Conservation (phyloP, 176 grass and related monocot species). For the Oryza nivara region DNA sequence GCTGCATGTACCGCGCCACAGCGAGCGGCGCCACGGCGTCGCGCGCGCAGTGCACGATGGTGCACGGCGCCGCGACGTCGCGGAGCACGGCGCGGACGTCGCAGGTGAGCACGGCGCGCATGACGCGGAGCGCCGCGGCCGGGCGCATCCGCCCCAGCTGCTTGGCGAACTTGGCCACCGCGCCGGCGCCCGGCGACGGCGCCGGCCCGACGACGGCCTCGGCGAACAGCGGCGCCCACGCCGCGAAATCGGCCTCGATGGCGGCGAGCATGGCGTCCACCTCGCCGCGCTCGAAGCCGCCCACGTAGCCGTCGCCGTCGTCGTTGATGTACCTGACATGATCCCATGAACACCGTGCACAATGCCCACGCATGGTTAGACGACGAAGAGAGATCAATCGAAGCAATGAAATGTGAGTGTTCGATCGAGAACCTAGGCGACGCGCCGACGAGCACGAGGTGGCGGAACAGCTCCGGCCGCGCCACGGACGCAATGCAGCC, state of each 20-base stretch:
- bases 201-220: conserved; percentile 44
- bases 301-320: conserved; percentile 66
- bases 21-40: conserved; percentile 62
- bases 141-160: conserved; percentile 67
- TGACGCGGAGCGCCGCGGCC: conserved; percentile 49
- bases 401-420: neutral
- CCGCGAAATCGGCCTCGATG: conserved; percentile 51
- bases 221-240: conserved; percentile 58
- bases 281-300: conserved; percentile 58
- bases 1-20: conserved; percentile 68
- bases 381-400: too few relatives aligned
- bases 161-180: conserved; percentile 41
- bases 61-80: conserved; percentile 58
- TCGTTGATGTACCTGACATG: conserved; percentile 66
- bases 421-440: conserved; percentile 63
- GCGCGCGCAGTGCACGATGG: conserved; percentile 56
- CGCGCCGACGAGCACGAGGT: conserved; percentile 69
- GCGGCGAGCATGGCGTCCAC: conserved; percentile 59
- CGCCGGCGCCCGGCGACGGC: conserved; percentile 3
- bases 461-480: conserved; percentile 68
- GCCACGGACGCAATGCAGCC: conserved; percentile 76
- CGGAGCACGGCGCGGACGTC: conserved; percentile 55
- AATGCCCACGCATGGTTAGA: neutral
- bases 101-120: conserved; percentile 61
- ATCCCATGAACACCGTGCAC: neutral